These are phyloP conservation scores for Melampsora larici-populina DNA, from an alignment of 1,284 basidiomycete species.

Conservation along the genomic window DNA sequence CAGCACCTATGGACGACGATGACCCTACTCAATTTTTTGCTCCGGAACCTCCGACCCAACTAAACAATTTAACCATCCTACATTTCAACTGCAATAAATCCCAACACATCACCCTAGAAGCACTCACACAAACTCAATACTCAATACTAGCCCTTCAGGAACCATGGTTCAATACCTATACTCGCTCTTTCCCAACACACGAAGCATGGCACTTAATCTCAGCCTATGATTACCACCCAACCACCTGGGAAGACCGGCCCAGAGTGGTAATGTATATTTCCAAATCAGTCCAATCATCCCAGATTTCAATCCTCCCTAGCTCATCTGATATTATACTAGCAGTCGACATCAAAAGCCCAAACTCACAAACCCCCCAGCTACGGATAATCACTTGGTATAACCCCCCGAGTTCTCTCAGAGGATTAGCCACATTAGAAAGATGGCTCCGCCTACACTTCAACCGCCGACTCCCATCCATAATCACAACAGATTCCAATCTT, in stretches of 20 bases:
- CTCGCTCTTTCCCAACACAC: background rate
- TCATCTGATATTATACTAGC: background rate
- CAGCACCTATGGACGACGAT: too few species aligned
- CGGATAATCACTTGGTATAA: background rate
- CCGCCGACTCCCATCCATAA: background rate
- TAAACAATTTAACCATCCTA: background rate
- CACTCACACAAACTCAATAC: background rate
- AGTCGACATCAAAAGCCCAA: background rate
- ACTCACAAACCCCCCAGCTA: too few species aligned
- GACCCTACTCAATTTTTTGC: too few species aligned
- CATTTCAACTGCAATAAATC: conserved; percentile 4
- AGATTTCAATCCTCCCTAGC: background rate
- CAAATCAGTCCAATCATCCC: background rate
- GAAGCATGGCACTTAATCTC: background rate
- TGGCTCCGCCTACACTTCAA: background rate
- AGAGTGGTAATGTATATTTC: conserved; percentile 4
- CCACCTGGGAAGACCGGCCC: background rate
- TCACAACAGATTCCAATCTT: conserved; percentile 18
- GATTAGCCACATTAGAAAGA: background rate
- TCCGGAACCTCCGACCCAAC: too few species aligned
- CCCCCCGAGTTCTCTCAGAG: background rate
- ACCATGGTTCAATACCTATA: background rate
- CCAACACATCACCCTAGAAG: conserved; percentile 4
- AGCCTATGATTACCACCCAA: background rate
- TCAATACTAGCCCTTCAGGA: conserved; percentile 2